These are phyloP conservation scores for Logfia minima DNA, from an alignment of 129 eudicot species.

Conservation along the genomic window DNA sequence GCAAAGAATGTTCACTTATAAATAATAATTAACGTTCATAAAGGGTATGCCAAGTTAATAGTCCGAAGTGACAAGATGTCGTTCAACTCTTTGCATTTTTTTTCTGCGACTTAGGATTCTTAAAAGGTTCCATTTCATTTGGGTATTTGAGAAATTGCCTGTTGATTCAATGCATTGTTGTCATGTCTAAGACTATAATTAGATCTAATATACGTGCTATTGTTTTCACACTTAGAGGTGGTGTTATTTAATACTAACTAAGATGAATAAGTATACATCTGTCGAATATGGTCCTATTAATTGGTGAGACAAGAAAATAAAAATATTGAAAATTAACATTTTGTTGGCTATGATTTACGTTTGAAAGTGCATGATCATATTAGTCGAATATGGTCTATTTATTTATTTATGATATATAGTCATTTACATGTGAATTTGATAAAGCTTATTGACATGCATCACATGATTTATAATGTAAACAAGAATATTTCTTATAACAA, in stretches of 20 bases:
- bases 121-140: background rate
- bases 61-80: too few relatives aligned
- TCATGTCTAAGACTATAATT: background rate
- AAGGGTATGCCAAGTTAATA: too few relatives aligned
- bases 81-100: background rate
- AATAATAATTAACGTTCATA: too few relatives aligned
- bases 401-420: background rate
- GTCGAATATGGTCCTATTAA: background rate
- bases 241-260: background rate
- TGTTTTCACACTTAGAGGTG: background rate
- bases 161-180: background rate
- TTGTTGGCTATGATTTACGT: background rate
- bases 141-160: background rate
- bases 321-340: too few relatives aligned
- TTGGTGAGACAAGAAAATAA: background rate
- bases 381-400: background rate
- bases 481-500: background rate
- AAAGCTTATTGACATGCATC: background rate
- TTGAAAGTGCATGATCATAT: background rate
- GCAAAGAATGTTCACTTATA: too few relatives aligned
- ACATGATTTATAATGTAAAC: too few relatives aligned
- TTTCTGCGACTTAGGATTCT: background rate
- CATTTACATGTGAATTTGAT: background rate
- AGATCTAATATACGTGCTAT: background rate
- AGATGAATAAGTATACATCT: background rate